Evolutionary conservation across 2,329 filamentous ascomycete genomes (phyloP), one percentile per base, ranked within the genome.

Genomic region (Paraphoma sp.): DNA sequence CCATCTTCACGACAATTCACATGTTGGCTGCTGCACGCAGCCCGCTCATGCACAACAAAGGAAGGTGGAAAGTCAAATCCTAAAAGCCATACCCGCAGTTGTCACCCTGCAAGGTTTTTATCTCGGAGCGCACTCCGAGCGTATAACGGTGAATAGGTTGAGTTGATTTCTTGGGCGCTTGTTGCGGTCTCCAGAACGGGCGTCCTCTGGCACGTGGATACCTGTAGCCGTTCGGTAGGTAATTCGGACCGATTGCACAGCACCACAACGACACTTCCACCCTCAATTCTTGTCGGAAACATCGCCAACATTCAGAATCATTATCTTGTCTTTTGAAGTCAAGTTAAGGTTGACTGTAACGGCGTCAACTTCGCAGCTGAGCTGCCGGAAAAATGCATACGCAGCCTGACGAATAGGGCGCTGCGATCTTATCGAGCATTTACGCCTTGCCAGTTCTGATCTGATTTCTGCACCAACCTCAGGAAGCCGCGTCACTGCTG

Each of bases 181-280:
- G 50, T 61, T 29, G 38, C 45, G n/a, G 31, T 54, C 45, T 40
- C 54, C 50, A 61, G 57, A 63, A 63, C 59, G 60, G 58, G 40
- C 50, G 59, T 29, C 29, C 14, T 44, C 17, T 50, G 41, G 29
- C 23, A 23, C 5, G 23, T 23, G 23, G 23, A 12, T 48, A 28
- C 36, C 47, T 54, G 48, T 45, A 54, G 33, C 52, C 51, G 53
- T 2, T 29, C 36, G 53, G 50, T 40, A 51, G 38, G 29, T 28
- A 41, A 45, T 23, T 57, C 54, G 57, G 52, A 18, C 47, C 57
- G 43, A 51, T 29, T 36, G 18, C 11, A 14, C 18, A 45, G 8
- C 3, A 14, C 8, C 17, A 23, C 23, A 3, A 5, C 23, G 23
- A 23, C 23, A 23, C 23, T 23, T 23, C 23, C 23, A 23, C 23